These are phyloP conservation scores for Ceriops zippeliana DNA, from an alignment of 345 rosid genomes.

Conservation along the genomic window DNA sequence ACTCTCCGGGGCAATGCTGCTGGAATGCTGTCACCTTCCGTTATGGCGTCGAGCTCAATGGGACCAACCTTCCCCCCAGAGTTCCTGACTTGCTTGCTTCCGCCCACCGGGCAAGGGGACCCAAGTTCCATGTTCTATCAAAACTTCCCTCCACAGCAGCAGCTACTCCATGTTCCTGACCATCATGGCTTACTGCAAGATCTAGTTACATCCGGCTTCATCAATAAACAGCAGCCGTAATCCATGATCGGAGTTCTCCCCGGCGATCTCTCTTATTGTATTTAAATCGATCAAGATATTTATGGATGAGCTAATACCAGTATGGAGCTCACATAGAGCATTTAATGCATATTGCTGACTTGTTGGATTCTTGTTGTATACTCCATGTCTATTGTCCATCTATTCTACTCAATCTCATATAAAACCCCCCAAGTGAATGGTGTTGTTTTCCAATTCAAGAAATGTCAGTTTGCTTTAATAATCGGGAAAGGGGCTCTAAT, in stretches of 20 bases:
- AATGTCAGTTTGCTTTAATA: not conserved
- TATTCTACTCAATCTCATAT: not conserved
- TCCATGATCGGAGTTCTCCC: not conserved
- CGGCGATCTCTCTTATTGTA: not conserved
- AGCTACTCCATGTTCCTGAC: constrained; percentile 17
- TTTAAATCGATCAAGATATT: not conserved
- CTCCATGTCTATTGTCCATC: not conserved
- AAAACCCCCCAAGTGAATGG: not conserved
- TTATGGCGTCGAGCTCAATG: constrained; percentile 20
- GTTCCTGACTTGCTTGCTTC: constrained; percentile 20
- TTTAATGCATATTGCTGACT: constrained; percentile 4
- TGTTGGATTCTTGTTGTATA: not conserved
- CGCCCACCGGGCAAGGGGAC: constrained; percentile 16
- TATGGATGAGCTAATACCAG: not conserved
- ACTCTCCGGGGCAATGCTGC: constrained; percentile 60
- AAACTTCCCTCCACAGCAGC: constrained; percentile 13
- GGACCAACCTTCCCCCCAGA: constrained; percentile 21
- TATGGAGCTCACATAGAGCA: constrained; percentile 5
- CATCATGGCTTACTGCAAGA: constrained; percentile 39
- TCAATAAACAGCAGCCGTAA: constrained; percentile 29
- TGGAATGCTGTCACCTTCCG: constrained; percentile 42
- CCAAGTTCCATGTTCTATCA: constrained; percentile 21
- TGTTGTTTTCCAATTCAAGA: not conserved
- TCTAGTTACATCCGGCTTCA: constrained; percentile 29
- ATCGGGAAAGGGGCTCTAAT: not conserved